Evolutionary conservation across 257 asterid genomes (phyloP).

Genomic region (Anisodus acutangulus): DNA sequence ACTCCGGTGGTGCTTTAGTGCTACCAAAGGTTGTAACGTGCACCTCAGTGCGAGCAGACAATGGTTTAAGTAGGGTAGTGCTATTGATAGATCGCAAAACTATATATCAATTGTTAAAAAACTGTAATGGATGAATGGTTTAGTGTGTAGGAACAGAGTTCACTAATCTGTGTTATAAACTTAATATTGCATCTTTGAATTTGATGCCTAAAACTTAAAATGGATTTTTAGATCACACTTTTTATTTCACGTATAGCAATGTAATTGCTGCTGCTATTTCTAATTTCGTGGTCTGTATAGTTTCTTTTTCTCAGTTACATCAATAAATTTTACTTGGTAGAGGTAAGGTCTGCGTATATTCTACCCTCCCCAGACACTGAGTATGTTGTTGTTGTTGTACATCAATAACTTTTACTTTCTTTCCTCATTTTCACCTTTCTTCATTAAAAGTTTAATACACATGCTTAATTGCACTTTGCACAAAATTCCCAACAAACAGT

Average conservation of each 20-base stretch:
- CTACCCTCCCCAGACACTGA: background rate
- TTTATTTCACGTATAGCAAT: background rate
- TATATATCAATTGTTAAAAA: background rate
- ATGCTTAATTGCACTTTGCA: background rate
- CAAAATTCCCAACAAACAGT: background rate
- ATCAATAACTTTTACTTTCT: background rate
- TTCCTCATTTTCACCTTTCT: constrained; percentile 21
- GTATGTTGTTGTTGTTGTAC: background rate
- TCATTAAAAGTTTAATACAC: background rate
- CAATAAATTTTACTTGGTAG: background rate
- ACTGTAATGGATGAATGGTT: background rate
- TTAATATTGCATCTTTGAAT: background rate
- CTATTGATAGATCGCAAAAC: background rate
- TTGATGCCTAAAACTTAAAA: background rate
- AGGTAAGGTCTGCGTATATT: too few relatives aligned
- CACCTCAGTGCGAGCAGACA: background rate
- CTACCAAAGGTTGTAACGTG: background rate
- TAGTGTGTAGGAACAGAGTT: background rate
- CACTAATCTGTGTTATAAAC: constrained; percentile 8
- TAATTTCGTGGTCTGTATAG: background rate
- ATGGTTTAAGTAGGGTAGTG: background rate
- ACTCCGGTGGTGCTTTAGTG: background rate
- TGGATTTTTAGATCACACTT: background rate
- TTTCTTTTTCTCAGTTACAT: background rate
- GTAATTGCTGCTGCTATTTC: background rate